Conservation (phyloP, 2,329 filamentous ascomycete species). For the Plenodomus biglobosus region DNA sequence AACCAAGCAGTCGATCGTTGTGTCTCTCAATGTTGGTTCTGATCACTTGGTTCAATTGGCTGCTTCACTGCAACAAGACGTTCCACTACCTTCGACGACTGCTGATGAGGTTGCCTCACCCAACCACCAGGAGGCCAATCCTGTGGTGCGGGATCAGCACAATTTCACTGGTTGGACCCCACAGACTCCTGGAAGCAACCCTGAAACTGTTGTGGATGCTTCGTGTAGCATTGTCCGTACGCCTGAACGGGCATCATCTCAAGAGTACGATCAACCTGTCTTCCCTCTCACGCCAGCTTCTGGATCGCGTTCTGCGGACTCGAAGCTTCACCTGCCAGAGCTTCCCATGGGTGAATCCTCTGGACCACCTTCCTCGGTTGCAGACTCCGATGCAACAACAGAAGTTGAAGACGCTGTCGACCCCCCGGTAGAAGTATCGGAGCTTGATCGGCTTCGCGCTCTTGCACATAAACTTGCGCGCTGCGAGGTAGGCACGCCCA, state of each 20-base stretch:
- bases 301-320: neutral
- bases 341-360: neutral
- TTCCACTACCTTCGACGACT: neutral
- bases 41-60: neutral
- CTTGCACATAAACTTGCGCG: constrained; percentile 16
- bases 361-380: neutral
- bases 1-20: neutral
- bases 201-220: neutral
- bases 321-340: neutral
- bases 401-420: constrained; percentile 1
- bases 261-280: neutral
- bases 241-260: neutral
- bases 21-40: neutral
- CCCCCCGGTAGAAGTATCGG: neutral
- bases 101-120: neutral
- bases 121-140: neutral
- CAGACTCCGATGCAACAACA: constrained; percentile 5
- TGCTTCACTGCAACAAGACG: neutral
- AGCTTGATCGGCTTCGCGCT: neutral
- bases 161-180: neutral
- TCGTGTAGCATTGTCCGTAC: neutral
- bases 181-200: neutral
- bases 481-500: constrained; percentile 26
- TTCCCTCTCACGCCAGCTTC: constrained; percentile 1
- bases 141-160: neutral